These are phyloP conservation scores for Taphrina wiesneri DNA, from an alignment of 1,139 yeast genomes.

Conservation along the genomic window DNA sequence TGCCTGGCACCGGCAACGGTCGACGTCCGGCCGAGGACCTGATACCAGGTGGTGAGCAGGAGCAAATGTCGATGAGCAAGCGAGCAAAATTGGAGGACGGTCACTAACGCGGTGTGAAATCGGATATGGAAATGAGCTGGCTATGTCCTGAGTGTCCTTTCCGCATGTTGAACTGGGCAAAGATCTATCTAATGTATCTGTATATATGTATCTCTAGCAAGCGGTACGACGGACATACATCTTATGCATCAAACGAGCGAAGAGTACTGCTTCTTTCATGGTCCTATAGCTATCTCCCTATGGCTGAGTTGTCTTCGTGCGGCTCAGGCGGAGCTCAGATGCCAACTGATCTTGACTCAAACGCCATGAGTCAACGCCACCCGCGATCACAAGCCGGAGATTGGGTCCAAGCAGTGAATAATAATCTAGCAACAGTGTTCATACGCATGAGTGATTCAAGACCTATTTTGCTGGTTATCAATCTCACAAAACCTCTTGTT, in stretches of 20 bases:
- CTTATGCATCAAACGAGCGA: too few relatives aligned
- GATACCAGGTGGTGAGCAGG: neutral
- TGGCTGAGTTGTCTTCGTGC: too few relatives aligned
- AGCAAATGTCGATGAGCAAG: neutral
- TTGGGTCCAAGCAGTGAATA: neutral
- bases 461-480: too few relatives aligned
- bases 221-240: too few relatives aligned
- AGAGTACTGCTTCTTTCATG: too few relatives aligned
- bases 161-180: too few relatives aligned
- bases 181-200: neutral
- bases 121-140: too few relatives aligned
- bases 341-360: neutral
- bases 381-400: neutral
- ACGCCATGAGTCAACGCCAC: neutral
- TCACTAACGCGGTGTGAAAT: neutral
- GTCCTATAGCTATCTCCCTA: too few relatives aligned
- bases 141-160: too few relatives aligned
- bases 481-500: too few relatives aligned
- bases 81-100: slow-evolving; percentile 6
- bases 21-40: slow-evolving; percentile 4
- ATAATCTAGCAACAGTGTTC: neutral
- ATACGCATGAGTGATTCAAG: too few relatives aligned
- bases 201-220: neutral
- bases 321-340: too few relatives aligned
- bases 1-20: neutral